These are phyloP conservation scores for Protomyces inouyei DNA, from an alignment of 1,139 yeast genomes.

Conservation along the genomic window DNA sequence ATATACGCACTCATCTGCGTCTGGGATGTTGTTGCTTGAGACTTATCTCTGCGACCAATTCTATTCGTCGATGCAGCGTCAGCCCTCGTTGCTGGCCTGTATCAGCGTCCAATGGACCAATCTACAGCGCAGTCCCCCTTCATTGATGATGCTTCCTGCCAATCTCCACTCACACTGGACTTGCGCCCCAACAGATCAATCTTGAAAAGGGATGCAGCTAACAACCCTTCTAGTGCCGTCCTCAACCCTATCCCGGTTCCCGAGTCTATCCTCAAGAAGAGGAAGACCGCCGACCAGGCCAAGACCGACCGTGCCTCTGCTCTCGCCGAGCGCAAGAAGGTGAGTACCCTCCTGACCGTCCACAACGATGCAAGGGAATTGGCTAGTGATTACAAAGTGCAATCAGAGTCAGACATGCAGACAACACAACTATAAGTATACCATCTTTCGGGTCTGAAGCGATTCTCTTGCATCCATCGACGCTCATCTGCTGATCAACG, in stretches of 20 bases:
- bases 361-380: slow-evolving; percentile 25
- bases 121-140: not conserved
- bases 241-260: slow-evolving; percentile 51
- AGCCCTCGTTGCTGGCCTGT: not conserved
- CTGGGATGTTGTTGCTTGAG: slow-evolving; percentile 23
- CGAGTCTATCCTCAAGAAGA: slow-evolving; percentile 94
- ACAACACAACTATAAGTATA: slow-evolving; percentile 40
- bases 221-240: slow-evolving; percentile 32
- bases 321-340: slow-evolving; percentile 80
- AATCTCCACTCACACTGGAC: not conserved
- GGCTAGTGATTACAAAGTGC: slow-evolving; percentile 28
- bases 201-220: slow-evolving; percentile 24
- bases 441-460: slow-evolving; percentile 97
- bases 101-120: not conserved
- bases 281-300: slow-evolving; percentile 57
- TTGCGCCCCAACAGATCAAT: slow-evolving; percentile 2
- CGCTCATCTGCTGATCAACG: not conserved
- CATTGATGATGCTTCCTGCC: not conserved
- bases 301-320: slow-evolving; percentile 87
- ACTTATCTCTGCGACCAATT: slow-evolving; percentile 22
- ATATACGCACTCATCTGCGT: not conserved
- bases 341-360: slow-evolving; percentile 46
- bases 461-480: not conserved
- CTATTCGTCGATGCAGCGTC: slow-evolving; percentile 12
- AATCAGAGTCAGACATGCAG: slow-evolving; percentile 28